Evolutionary conservation across 257 asterid genomes (phyloP).

Genomic region (Scutellaria barbata): DNA sequence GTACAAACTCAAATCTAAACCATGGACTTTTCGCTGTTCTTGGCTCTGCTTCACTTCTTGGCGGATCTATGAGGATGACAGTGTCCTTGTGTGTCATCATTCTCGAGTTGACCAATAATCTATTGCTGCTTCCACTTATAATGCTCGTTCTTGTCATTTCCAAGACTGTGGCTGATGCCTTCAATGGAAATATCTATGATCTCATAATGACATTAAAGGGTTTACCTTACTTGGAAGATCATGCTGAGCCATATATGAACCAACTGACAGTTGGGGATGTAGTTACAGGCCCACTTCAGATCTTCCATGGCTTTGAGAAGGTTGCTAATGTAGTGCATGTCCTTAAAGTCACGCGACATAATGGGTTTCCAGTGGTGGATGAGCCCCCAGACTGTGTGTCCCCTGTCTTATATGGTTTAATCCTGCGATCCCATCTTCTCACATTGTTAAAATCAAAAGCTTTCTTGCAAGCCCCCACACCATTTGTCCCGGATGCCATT

Average conservation of each 20-base stretch:
- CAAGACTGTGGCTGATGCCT: slow-evolving; percentile 82
- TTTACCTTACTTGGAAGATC: slow-evolving; percentile 75
- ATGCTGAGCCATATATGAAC: slow-evolving; percentile 90
- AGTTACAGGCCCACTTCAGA: slow-evolving; percentile 78
- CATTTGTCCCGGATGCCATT: slow-evolving; percentile 38
- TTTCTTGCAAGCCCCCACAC: slow-evolving; percentile 50
- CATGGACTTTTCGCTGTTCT: slow-evolving; percentile 94
- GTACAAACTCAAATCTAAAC: slow-evolving; percentile 68
- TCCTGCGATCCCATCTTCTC: slow-evolving; percentile 78
- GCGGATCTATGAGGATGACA: slow-evolving; percentile 94
- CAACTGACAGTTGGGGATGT: slow-evolving; percentile 83
- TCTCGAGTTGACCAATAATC: slow-evolving; percentile 79
- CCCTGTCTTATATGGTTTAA: slow-evolving; percentile 73
- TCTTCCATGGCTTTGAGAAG: slow-evolving; percentile 78
- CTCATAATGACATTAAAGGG: slow-evolving; percentile 78
- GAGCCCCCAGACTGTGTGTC: slow-evolving; percentile 60
- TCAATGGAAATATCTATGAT: slow-evolving; percentile 77
- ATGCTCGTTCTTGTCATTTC: slow-evolving; percentile 94
- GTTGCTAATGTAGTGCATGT: slow-evolving; percentile 75
- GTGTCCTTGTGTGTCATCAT: slow-evolving; percentile 92
- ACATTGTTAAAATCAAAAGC: slow-evolving; percentile 68
- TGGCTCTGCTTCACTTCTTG: slow-evolving; percentile 93
- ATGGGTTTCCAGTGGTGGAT: slow-evolving; percentile 89
- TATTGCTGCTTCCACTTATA: slow-evolving; percentile 72
- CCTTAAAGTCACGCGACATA: slow-evolving; percentile 71